These are phyloP conservation scores for Fusarium sp. DNA, from an alignment of 2,329 filamentous ascomycete species.

Conservation along the genomic window DNA sequence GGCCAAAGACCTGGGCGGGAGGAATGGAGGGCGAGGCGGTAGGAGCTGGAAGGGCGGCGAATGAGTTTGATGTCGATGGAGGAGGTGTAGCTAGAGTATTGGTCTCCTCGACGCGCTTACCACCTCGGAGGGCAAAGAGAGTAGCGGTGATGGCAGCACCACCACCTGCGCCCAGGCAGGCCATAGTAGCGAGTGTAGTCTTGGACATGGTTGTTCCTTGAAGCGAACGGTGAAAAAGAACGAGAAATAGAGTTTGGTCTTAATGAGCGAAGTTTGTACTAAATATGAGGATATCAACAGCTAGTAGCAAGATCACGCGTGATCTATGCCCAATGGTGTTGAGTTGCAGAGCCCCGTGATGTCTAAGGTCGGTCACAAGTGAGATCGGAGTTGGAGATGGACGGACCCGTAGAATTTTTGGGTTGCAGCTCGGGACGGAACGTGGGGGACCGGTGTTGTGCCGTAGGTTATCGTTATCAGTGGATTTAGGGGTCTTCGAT, in stretches of 20 bases:
- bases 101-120: slow-evolving; percentile 58
- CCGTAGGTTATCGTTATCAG: slow-evolving; percentile 27
- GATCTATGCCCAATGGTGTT: slow-evolving; percentile 30
- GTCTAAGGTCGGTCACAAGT: slow-evolving; percentile 30
- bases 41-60: slow-evolving; percentile 46
- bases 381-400: neutral
- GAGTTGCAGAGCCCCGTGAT: slow-evolving; percentile 35
- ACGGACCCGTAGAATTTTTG: slow-evolving; percentile 30
- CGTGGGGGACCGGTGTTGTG: slow-evolving; percentile 41
- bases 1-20: slow-evolving; percentile 67
- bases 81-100: slow-evolving; percentile 49
- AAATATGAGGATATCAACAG: neutral
- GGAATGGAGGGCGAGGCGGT: slow-evolving; percentile 59
- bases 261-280: neutral
- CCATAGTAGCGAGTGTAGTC: slow-evolving; percentile 78
- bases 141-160: slow-evolving; percentile 80
- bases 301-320: slow-evolving; percentile 20
- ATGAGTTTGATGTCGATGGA: slow-evolving; percentile 47
- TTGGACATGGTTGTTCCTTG: slow-evolving; percentile 74
- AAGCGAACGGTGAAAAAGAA: neutral
- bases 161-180: slow-evolving; percentile 79
- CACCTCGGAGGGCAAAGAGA: slow-evolving; percentile 70
- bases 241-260: slow-evolving; percentile 3
- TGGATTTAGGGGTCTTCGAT: slow-evolving; percentile 27
- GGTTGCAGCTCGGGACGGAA: slow-evolving; percentile 25